Base-by-base conservation (phyloP, 2,329 filamentous ascomycete genomes). In the Botrytis medusae region DNA sequence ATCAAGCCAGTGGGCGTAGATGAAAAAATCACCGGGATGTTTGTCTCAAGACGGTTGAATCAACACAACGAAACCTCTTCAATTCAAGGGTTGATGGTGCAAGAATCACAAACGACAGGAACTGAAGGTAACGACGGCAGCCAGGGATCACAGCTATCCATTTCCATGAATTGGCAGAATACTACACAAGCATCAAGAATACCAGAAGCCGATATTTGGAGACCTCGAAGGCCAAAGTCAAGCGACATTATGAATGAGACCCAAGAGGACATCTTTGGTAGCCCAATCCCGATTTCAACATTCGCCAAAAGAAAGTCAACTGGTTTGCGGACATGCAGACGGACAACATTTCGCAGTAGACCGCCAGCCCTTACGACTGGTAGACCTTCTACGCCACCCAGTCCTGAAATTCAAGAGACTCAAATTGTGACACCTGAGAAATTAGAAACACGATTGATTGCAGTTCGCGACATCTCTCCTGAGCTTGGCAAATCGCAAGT, bases 191-290 rank as follows among this genome's bases (percentile, higher is more conserved):
- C 16, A 68, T 40, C 22, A n/a, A 25, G 34, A 22, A 54, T 57
- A 74, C 20, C 12, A 37, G 63, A 46, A n/a, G 40, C 63, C 22
- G 61, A 34, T 42, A 72, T 34, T 8, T 78, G 76, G 76, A 73
- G 74, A 54, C 74, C 76, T 34, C 63, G 69, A 18, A 48, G 34
- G 18, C 76, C 75, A 6, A 48, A 34, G 8, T 65, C 72, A 51
- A 75, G 74, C 54, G 68, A 62, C 8, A 12, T 74, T 18, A 9
- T n/a, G 5, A 77, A 75, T n/a, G 76, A 77, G 65, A 76, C 73
- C 4, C 72, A 74, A 32, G 76, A 77, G 25, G 76, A 78, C 22
- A 78, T 77, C 16, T 32, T 73, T 25, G 75, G 74, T 59, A 74
- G 65, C 51, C 54, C 72, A 54, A 74, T 59, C 8, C 73, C 74